Percentiles rank a stretch among this genome's conserved stretches.
Evolutionary conservation across 305 asterid species (phyloP).

Genomic region (Solanum hybrid): DNA sequence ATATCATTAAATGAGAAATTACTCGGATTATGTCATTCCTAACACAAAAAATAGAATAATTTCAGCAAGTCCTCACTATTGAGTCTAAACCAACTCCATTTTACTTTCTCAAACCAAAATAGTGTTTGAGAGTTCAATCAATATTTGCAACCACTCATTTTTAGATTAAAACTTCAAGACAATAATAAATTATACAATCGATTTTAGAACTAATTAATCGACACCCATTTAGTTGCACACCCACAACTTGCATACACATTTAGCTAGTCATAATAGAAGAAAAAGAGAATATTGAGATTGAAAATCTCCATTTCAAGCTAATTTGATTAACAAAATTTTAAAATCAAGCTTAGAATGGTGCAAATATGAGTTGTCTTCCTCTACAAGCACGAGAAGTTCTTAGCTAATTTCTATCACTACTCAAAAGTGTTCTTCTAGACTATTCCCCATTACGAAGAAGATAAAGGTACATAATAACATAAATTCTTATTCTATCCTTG

Average conservation of each 20-base stretch:
- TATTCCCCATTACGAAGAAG: background rate
- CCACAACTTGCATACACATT: background rate
- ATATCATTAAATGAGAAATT: background rate
- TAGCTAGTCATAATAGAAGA: background rate
- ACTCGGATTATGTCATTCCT: background rate
- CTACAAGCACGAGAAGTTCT: background rate
- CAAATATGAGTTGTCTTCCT: background rate
- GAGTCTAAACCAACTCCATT: background rate
- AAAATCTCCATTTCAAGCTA: background rate
- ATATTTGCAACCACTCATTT: background rate
- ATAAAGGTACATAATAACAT: background rate
- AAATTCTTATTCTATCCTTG: background rate
- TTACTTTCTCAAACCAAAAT: background rate
- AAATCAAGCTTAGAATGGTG: background rate
- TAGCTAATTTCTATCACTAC: background rate
- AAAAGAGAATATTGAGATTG: background rate
- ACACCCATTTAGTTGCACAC: background rate
- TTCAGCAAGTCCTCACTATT: background rate
- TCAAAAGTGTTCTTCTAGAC: background rate
- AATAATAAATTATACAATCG: too few relatives aligned
- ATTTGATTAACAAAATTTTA: too few relatives aligned
- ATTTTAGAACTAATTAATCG: background rate
- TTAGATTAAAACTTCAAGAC: background rate
- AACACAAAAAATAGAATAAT: too few relatives aligned
- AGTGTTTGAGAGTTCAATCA: background rate